Conservation (phyloP, 257 asterid genomes). For the Solanum ossicruentum region DNA sequence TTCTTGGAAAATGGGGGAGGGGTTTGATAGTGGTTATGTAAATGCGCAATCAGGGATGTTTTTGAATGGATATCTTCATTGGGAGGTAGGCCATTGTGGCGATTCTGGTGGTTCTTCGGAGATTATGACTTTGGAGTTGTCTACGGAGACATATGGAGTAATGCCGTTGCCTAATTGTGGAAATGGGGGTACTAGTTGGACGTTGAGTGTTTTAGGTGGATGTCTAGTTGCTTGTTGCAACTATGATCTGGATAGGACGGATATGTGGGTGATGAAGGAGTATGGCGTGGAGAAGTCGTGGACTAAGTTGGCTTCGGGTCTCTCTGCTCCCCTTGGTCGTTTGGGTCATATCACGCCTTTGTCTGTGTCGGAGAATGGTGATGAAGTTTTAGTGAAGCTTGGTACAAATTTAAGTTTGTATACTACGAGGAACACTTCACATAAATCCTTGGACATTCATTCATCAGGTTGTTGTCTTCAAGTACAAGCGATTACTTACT, state of each 20-base stretch:
- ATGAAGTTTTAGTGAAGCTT: neutral
- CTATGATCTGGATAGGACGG: neutral
- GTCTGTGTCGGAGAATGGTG: constrained; percentile 16
- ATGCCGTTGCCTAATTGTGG: neutral
- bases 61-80: constrained; percentile 13
- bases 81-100: neutral
- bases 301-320: constrained; percentile 2
- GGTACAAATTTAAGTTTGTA: constrained; percentile 2
- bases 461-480: neutral
- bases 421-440: neutral
- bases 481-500: constrained; percentile 4
- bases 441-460: neutral
- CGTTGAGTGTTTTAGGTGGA: constrained; percentile 5
- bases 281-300: constrained; percentile 22
- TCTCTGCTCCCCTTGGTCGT: neutral
- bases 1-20: constrained; percentile 12
- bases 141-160: neutral
- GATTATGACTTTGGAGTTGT: constrained; percentile 8
- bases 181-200: neutral
- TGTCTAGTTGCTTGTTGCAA: constrained; percentile 2
- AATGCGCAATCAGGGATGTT: constrained; percentile 1
- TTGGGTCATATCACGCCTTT: neutral
- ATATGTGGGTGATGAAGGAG: constrained; percentile 31
- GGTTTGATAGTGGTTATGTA: neutral
- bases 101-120: neutral